A percentile compares a stretch with the other conserved stretches of the same genome.
phyloP scores from a whole-genome alignment of 2,329 filamentous ascomycete species.

The Epichloe baconii region DNA sequence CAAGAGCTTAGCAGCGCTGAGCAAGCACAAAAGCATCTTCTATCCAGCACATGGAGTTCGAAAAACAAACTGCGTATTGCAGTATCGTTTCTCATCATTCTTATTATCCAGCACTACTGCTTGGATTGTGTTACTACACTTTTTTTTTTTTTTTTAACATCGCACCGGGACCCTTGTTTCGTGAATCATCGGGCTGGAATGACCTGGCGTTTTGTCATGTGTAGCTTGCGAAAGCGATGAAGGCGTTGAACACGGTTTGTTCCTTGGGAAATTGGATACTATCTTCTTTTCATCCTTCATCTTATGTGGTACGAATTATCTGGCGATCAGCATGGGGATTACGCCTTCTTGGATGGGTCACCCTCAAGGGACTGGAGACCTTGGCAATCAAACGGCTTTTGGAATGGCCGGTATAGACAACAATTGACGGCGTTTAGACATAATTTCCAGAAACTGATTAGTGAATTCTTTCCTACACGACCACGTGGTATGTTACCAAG shows the following conservation, averaged over 20 bases:
- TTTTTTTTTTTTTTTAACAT: neutral
- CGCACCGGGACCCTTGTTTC: neutral
- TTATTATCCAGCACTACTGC: neutral
- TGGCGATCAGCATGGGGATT: neutral
- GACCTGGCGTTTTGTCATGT: neutral
- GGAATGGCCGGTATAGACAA: neutral
- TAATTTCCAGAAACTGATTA: too few species aligned
- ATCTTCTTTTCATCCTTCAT: neutral
- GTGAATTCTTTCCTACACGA: too few species aligned
- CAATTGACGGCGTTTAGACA: slow-evolving; percentile 1
- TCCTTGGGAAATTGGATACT: neutral
- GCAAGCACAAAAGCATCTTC: neutral
- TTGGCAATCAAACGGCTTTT: neutral
- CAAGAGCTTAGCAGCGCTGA: neutral
- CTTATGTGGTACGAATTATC: neutral
- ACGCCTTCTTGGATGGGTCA: neutral
- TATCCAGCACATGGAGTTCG: neutral
- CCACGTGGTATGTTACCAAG: too few species aligned
- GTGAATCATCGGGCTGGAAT: neutral
- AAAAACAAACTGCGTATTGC: neutral
- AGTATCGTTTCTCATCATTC: neutral
- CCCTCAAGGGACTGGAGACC: too few species aligned
- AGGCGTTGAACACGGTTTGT: neutral
- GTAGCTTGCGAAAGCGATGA: slow-evolving; percentile 3
- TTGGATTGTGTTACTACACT: neutral